phyloP scores from a whole-genome alignment of 805 yeast genomes.

The Starmerella vaccinii region DNA sequence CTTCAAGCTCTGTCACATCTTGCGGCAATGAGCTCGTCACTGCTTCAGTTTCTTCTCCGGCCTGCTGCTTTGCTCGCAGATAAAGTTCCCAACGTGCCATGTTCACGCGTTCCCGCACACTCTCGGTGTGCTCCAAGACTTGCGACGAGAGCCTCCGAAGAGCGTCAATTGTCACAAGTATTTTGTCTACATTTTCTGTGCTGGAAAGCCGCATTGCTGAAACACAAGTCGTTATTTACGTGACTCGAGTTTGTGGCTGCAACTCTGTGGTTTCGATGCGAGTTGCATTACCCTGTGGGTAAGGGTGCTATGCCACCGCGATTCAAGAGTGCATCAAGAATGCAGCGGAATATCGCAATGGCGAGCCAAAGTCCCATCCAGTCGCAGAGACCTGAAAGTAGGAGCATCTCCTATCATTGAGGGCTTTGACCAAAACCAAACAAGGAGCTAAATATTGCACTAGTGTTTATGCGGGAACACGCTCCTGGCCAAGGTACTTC shows the following conservation, averaged over 20 bases:
- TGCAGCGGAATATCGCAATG: no score
- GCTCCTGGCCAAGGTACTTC: conserved; percentile 32
- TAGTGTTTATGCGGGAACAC: conserved; percentile 24
- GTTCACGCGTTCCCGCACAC: not conserved
- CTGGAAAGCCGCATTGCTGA: not conserved
- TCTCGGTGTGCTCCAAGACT: not conserved
- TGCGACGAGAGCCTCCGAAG: not conserved
- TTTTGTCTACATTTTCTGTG: not conserved
- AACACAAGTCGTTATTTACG: not conserved
- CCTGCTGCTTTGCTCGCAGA: not conserved
- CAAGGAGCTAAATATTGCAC: no score
- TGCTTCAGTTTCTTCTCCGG: not conserved
- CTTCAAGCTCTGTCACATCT: not conserved
- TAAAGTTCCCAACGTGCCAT: not conserved
- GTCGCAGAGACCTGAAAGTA: not conserved
- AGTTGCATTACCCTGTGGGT: not conserved
- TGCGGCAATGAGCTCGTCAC: not conserved
- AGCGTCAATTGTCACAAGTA: not conserved
- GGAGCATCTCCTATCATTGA: not conserved
- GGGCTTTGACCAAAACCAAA: no score
- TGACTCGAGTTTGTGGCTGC: not conserved
- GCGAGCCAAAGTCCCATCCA: no score
- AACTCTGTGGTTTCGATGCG: not conserved
- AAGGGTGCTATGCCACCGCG: not conserved
- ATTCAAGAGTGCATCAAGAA: not conserved